These are phyloP conservation scores for Kwoniella dejecticola DNA, from an alignment of 768 basidiomycete genomes.

Conservation along the genomic window DNA sequence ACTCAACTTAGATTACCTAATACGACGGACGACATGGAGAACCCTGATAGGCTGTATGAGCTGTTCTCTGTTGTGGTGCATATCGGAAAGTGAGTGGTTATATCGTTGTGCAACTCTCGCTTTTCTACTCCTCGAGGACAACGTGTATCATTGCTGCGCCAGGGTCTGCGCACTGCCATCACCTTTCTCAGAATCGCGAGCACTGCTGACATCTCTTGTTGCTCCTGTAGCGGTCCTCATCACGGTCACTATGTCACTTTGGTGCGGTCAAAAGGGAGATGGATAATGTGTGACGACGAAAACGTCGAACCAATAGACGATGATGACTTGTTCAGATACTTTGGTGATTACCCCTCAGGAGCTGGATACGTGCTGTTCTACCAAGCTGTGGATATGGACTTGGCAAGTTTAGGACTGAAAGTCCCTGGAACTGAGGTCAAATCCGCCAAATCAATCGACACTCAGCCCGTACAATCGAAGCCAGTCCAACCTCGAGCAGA, in stretches of 20 bases:
- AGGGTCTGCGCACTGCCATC: too few relatives aligned
- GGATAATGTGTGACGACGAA: slow-evolving; percentile 96
- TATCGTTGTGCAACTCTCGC: too few relatives aligned
- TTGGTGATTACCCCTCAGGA: slow-evolving; percentile 77
- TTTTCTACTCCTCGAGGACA: neutral
- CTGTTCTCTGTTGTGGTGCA: slow-evolving; percentile 98
- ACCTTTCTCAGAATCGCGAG: neutral
- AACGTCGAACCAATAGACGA: slow-evolving; percentile 85
- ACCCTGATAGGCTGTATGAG: slow-evolving; percentile 90
- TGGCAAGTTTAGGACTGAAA: slow-evolving; percentile 69
- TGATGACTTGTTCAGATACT: slow-evolving; percentile 86
- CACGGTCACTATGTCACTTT: slow-evolving; percentile 98
- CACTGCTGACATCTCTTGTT: slow-evolving; percentile 21
- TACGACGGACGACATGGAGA: slow-evolving; percentile 87
- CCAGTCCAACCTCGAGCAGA: neutral
- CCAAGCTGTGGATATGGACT: slow-evolving; percentile 85
- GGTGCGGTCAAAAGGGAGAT: slow-evolving; percentile 77
- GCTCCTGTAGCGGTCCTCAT: slow-evolving; percentile 76
- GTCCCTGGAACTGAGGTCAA: slow-evolving; percentile 15
- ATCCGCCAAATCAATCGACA: neutral
- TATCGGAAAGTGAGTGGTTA: slow-evolving; percentile 81
- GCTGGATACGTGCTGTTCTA: slow-evolving; percentile 97
- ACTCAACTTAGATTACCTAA: slow-evolving; percentile 93
- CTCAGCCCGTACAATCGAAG: neutral
- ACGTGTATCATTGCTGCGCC: too few relatives aligned